A percentile compares a stretch with the other conserved stretches of the same genome.
phyloP scores from a whole-genome alignment of 371 early-diverging fungal species.

The Mucor plumbeus region DNA sequence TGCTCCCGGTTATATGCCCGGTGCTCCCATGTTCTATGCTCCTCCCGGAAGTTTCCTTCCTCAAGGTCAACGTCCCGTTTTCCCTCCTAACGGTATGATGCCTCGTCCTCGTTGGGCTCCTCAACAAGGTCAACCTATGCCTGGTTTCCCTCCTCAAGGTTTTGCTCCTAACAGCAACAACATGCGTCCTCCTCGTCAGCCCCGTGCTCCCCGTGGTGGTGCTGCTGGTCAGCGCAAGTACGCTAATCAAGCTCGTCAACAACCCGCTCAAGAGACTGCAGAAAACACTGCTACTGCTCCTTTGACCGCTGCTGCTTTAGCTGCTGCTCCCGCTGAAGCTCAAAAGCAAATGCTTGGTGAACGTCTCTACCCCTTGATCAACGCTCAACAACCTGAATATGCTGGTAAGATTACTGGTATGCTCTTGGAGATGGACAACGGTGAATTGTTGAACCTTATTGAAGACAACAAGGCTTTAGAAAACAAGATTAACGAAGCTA shows the following conservation, averaged over 20 bases:
- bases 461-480: slow-evolving; percentile 78
- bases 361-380: slow-evolving; percentile 87
- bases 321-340: slow-evolving; percentile 79
- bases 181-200: slow-evolving; percentile 54
- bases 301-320: slow-evolving; percentile 83
- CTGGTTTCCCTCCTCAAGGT: slow-evolving; percentile 59
- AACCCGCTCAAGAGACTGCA: slow-evolving; percentile 41
- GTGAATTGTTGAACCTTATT: slow-evolving; percentile 88
- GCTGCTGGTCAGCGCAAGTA: slow-evolving; percentile 63
- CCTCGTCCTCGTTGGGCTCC: slow-evolving; percentile 81
- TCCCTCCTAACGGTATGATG: slow-evolving; percentile 76
- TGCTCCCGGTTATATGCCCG: slow-evolving; percentile 55
- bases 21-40: slow-evolving; percentile 61
- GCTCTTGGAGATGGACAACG: slow-evolving; percentile 98
- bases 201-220: slow-evolving; percentile 66
- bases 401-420: slow-evolving; percentile 99
- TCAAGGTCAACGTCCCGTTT: slow-evolving; percentile 73
- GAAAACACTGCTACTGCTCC: slow-evolving; percentile 49
- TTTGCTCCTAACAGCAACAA: slow-evolving; percentile 46
- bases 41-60: slow-evolving; percentile 61
- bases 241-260: slow-evolving; percentile 46
- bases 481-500: slow-evolving; percentile 85
- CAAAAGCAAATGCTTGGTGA: slow-evolving; percentile 98
- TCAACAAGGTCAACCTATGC: slow-evolving; percentile 64
- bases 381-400: slow-evolving; percentile 66